Evolutionary conservation across 2,329 filamentous ascomycete genomes (phyloP).

Genomic region (Huntiella abstrusa): DNA sequence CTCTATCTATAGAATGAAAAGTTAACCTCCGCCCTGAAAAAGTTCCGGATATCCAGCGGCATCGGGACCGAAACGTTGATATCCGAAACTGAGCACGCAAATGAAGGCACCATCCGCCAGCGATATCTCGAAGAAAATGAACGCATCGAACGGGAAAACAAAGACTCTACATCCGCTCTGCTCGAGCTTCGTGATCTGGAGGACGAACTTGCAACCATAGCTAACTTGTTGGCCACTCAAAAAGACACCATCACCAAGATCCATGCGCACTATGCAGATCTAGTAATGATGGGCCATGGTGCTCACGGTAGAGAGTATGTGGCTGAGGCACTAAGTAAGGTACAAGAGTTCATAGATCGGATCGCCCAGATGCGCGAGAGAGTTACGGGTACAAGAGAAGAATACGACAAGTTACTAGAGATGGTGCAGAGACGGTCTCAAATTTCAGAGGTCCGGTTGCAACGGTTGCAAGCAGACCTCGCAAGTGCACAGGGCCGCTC

Average conservation of each 20-base stretch:
- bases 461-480: slow-evolving; percentile 41
- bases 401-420: slow-evolving; percentile 46
- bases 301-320: slow-evolving; percentile 28
- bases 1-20: slow-evolving; percentile 31
- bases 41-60: slow-evolving; percentile 40
- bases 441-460: slow-evolving; percentile 45
- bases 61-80: slow-evolving; percentile 23
- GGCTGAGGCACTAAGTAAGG: slow-evolving; percentile 29
- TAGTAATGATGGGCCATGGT: slow-evolving; percentile 19
- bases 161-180: slow-evolving; percentile 42
- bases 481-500: slow-evolving; percentile 42
- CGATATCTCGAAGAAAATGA: slow-evolving; percentile 23
- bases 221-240: slow-evolving; percentile 39
- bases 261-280: slow-evolving; percentile 22
- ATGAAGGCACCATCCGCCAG: slow-evolving; percentile 21
- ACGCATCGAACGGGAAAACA: slow-evolving; percentile 36
- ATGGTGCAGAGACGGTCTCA: slow-evolving; percentile 50
- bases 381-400: slow-evolving; percentile 38
- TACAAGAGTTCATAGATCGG: slow-evolving; percentile 36
- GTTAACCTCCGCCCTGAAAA: slow-evolving; percentile 42
- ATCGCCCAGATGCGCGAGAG: slow-evolving; percentile 37
- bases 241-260: slow-evolving; percentile 29
- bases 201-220: slow-evolving; percentile 39
- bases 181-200: slow-evolving; percentile 46
- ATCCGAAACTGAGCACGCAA: slow-evolving; percentile 21